phyloP scores from a whole-genome alignment of 2,329 filamentous ascomycete genomes.

The Microsporum audouinii region DNA sequence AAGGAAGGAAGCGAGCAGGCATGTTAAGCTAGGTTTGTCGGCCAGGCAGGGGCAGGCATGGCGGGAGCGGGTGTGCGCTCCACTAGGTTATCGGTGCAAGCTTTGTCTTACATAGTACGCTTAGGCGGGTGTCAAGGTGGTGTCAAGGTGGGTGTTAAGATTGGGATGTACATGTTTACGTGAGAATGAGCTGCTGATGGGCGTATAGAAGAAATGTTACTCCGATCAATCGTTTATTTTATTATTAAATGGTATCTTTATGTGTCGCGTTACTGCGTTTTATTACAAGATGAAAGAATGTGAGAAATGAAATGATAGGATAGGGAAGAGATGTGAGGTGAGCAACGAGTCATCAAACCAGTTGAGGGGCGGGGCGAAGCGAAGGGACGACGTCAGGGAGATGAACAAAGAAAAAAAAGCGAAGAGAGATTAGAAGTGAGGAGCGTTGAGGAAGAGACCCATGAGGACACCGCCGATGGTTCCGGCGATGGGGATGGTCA shows the following conservation, averaged over 20 bases:
- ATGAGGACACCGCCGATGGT: slow-evolving; percentile 44
- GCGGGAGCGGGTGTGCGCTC: too few relatives aligned
- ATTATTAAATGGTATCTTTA: neutral
- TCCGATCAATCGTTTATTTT: neutral
- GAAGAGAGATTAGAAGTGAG: slow-evolving; percentile 39
- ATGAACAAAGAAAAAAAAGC: neutral
- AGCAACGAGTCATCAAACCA: neutral
- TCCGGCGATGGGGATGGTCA: slow-evolving; percentile 52
- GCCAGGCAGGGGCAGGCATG: neutral
- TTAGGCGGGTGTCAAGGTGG: too few relatives aligned
- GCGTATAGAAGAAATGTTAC: neutral
- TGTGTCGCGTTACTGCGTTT: neutral
- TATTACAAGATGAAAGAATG: neutral
- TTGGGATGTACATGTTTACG: too few relatives aligned
- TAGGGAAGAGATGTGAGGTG: neutral
- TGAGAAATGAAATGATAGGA: neutral
- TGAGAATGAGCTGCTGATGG: neutral
- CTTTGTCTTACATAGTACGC: too few relatives aligned
- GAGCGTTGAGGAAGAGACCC: slow-evolving; percentile 47
- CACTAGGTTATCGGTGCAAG: too few relatives aligned
- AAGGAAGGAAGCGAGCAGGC: neutral
- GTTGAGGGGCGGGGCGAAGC: too few relatives aligned
- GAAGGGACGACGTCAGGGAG: neutral
- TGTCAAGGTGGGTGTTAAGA: too few relatives aligned
- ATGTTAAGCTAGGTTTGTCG: too few relatives aligned